Evolutionary conservation across 805 yeast genomes (phyloP).

Genomic region (Lipomyces starkeyi): DNA sequence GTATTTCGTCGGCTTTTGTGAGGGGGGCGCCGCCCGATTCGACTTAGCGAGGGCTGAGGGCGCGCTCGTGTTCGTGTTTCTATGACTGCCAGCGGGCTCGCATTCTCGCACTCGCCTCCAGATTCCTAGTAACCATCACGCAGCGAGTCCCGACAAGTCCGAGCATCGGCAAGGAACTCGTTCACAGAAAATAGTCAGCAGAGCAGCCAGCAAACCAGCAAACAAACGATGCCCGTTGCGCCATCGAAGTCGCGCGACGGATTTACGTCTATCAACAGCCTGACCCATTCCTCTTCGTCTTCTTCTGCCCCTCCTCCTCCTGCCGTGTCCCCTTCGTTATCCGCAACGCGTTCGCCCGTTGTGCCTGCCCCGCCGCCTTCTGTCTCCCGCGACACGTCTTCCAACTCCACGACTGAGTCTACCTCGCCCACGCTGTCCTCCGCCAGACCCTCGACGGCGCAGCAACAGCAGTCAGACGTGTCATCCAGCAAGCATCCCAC

Average conservation of each 20-base stretch:
- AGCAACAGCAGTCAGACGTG: constrained; percentile 4
- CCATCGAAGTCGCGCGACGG: constrained; percentile 6
- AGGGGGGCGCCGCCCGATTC: no score
- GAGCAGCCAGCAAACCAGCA: not conserved
- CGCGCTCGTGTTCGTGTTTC: constrained; percentile 6
- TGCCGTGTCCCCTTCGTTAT: constrained; percentile 6
- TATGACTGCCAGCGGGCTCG: not conserved
- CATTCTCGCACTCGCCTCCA: not conserved
- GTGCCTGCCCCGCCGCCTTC: constrained; percentile 22
- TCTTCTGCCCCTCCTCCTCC: not conserved
- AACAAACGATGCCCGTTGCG: not conserved
- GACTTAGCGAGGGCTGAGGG: not conserved
- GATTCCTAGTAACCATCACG: not conserved
- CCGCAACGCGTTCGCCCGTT: constrained; percentile 22
- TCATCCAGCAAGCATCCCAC: not conserved
- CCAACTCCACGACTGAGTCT: not conserved
- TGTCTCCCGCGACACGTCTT: constrained; percentile 2
- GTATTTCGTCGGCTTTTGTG: no score
- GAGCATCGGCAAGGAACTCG: not conserved
- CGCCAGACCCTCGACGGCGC: not conserved
- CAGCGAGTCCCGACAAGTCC: not conserved
- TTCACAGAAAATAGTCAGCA: not conserved
- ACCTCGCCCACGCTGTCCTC: constrained; percentile 10
- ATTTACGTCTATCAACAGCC: constrained; percentile 1
- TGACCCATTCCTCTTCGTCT: constrained; percentile 1